A percentile compares a stretch with the other conserved stretches of the same genome.
Evolutionary conservation across 2,329 filamentous ascomycete genomes (phyloP).

Genomic region (Aspergillus sp.): DNA sequence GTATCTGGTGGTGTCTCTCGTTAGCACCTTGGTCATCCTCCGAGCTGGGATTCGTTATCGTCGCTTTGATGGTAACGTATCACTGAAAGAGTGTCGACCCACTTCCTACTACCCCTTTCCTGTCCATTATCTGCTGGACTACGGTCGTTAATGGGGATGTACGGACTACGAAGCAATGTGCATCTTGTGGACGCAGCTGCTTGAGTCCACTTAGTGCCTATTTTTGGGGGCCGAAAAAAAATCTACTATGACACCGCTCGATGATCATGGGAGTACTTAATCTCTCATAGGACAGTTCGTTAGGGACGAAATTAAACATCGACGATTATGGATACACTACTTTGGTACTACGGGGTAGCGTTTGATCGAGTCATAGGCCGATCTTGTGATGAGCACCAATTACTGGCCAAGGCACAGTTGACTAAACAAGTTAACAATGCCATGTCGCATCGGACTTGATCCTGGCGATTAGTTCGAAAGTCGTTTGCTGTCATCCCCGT

Average conservation of each 20-base stretch:
- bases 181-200: background rate
- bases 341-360: background rate
- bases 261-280: background rate
- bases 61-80: background rate
- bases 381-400: background rate
- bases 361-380: background rate
- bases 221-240: background rate
- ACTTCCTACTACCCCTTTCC: background rate
- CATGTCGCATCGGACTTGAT: background rate
- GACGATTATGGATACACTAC: background rate
- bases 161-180: background rate
- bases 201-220: background rate
- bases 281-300: background rate
- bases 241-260: background rate
- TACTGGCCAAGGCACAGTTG: background rate
- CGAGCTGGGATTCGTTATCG: background rate
- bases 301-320: background rate
- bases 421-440: background rate
- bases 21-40: constrained; percentile 11
- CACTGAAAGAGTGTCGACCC: background rate
- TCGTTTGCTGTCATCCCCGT: background rate
- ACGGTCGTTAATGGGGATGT: background rate
- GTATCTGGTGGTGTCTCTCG: background rate
- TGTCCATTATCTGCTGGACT: background rate
- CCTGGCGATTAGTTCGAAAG: background rate